Conservation (phyloP, 129 eudicot genomes). For the Pseudognaphalium luteoalbum region DNA sequence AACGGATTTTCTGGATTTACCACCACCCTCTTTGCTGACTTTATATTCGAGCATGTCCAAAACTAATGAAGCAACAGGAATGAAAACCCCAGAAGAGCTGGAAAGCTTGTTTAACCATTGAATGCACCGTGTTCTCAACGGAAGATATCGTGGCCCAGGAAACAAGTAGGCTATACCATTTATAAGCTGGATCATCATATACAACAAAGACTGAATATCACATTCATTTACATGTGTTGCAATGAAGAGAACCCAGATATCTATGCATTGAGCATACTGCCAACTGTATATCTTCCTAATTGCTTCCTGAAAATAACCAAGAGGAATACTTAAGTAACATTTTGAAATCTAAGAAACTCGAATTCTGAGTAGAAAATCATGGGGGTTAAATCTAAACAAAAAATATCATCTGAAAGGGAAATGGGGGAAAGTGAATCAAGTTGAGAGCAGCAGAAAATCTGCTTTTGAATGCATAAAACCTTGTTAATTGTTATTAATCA, state of each 20-base stretch:
- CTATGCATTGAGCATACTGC: conserved; percentile 80
- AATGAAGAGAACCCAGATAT: conserved; percentile 80
- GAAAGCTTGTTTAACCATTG: conserved; percentile 85
- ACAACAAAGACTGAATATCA: conserved; percentile 57
- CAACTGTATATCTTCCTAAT: conserved; percentile 73
- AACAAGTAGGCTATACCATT: conserved; percentile 67
- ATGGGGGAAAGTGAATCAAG: neutral
- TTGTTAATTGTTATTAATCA: neutral
- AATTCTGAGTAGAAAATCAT: neutral
- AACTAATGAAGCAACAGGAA: conserved; percentile 72
- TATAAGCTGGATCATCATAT: conserved; percentile 58
- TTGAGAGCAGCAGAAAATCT: neutral
- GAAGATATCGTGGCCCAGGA: conserved; percentile 78
- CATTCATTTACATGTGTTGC: conserved; percentile 49
- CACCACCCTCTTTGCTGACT: conserved; percentile 63
- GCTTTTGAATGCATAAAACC: neutral
- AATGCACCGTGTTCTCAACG: conserved; percentile 68
- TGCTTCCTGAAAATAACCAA: conserved; percentile 57
- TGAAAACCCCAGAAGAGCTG: conserved; percentile 63
- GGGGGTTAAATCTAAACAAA: neutral
- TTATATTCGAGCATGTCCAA: conserved; percentile 77
- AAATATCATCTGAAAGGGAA: neutral
- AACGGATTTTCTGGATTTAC: conserved; percentile 41
- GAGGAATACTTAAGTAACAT: neutral
- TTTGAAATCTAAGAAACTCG: neutral